Percentiles rank a stretch among this genome's conserved stretches.
Evolutionary conservation across 441 rosid species (phyloP).

Genomic region (Capsella rubella): DNA sequence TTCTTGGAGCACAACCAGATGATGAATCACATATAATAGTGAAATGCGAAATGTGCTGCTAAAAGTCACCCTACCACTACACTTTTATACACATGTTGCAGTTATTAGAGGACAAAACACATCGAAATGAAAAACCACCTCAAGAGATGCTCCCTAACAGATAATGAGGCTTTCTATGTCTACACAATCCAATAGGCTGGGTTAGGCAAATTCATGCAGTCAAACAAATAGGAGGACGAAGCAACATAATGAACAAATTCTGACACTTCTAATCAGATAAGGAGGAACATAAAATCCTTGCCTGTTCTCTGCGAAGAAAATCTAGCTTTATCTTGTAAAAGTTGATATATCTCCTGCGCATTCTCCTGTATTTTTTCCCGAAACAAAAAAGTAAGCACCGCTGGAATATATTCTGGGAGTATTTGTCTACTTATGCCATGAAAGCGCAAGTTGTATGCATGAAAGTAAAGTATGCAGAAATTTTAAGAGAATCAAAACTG

Average conservation of each 20-base stretch:
- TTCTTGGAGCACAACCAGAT: slow-evolving; percentile 10
- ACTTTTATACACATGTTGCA: slow-evolving; percentile 13
- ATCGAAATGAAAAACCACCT: slow-evolving; percentile 25
- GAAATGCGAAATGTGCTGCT: slow-evolving; percentile 20
- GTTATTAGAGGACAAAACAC: slow-evolving; percentile 14
- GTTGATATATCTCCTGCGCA: slow-evolving; percentile 76
- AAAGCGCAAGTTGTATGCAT: slow-evolving; percentile 15
- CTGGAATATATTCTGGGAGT: slow-evolving; percentile 11
- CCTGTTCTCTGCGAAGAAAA: slow-evolving; percentile 83
- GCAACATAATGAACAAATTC: slow-evolving; percentile 29
- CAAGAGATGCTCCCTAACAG: slow-evolving; percentile 21
- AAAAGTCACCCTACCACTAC: slow-evolving; percentile 20
- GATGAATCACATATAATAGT: slow-evolving; percentile 14
- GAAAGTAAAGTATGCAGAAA: slow-evolving; percentile 13
- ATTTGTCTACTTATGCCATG: slow-evolving; percentile 14
- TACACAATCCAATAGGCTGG: slow-evolving; percentile 25
- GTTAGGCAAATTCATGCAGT: slow-evolving; percentile 27
- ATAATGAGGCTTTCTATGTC: slow-evolving; percentile 19
- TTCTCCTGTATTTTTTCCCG: slow-evolving; percentile 56
- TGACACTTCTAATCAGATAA: slow-evolving; percentile 10
- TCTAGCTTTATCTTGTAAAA: slow-evolving; percentile 82
- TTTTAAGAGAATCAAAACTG: not conserved
- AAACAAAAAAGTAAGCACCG: slow-evolving; percentile 30
- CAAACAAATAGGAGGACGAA: slow-evolving; percentile 8
- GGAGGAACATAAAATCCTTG: slow-evolving; percentile 38